Percentiles rank a stretch among this genome's conserved stretches.
Evolutionary conservation across 805 yeast genomes (phyloP).

Genomic region (Wickerhamomyces tratensis): DNA sequence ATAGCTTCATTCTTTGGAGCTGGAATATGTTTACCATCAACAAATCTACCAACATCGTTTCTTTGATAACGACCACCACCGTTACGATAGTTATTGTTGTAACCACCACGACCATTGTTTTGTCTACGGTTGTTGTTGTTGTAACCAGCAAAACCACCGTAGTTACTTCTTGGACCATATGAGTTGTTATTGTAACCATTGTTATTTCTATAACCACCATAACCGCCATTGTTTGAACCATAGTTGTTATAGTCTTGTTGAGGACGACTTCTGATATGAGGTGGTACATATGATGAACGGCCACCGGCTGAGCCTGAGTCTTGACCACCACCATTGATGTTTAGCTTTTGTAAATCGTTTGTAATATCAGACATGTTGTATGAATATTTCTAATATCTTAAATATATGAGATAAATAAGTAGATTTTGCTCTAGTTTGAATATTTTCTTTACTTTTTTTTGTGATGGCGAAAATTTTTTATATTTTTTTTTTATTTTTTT

Average conservation of each 20-base stretch:
- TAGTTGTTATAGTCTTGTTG: slow-evolving; percentile 10
- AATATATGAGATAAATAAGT: too few species aligned
- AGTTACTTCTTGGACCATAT: slow-evolving; percentile 15
- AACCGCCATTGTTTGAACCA: slow-evolving; percentile 8
- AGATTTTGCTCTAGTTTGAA: too few species aligned
- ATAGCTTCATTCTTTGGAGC: slow-evolving; percentile 59
- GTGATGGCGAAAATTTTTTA: background rate
- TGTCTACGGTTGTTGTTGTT: slow-evolving; percentile 24
- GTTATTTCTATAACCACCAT: slow-evolving; percentile 11
- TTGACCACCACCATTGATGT: slow-evolving; percentile 28
- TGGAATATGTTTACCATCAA: slow-evolving; percentile 81
- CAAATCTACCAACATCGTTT: slow-evolving; percentile 71
- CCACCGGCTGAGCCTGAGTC: slow-evolving; percentile 10
- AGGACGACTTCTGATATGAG: slow-evolving; percentile 34
- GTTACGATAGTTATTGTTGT: slow-evolving; percentile 15
- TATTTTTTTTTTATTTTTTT: background rate
- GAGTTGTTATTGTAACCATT: background rate
- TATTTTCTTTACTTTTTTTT: background rate
- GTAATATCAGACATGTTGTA: slow-evolving; percentile 47
- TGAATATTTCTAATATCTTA: too few species aligned
- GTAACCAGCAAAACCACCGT: slow-evolving; percentile 18
- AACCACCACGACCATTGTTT: slow-evolving; percentile 23
- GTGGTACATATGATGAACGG: slow-evolving; percentile 42
- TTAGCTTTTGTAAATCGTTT: slow-evolving; percentile 46
- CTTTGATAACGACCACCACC: slow-evolving; percentile 24